Evolutionary conservation across 352 stramenopile species (phyloP), one percentile per base, ranked within the genome.

Genomic region (Phytophthora tentaculata): DNA sequence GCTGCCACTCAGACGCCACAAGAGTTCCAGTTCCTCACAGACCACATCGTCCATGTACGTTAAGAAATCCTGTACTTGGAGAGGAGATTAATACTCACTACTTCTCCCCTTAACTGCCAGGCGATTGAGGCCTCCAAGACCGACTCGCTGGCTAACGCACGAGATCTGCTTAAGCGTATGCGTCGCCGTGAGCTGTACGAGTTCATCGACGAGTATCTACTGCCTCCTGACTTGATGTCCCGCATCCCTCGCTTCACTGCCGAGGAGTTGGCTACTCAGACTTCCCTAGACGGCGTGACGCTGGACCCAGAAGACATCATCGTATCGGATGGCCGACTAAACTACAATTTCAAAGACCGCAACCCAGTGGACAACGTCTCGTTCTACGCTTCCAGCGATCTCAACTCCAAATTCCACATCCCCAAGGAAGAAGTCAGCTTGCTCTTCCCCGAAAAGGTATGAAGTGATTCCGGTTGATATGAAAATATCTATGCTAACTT

Each of bases 341-440:
- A 96, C 68, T 96, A 96, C 77, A 95, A 95, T 54, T 75, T 91
- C 14, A 77, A 85, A 19, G 84, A 94, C 63, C 81, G 76, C 32
- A 96, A 96, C 59, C 90, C 90, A 6, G 83, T 97, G 52, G 86
- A 95, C 56, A 82, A 89, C 41, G 83, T 95, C 17, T 76, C 79
- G 24, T 97, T 97, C 67, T 97, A 94, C 73, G 80, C 75, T 29
- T 92, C 86, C 35, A 86, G 78, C 56, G 78, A 93, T 29, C 55
- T 88, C 10, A 73, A 79, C 51, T 66, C 23, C 6, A 88, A 74
- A n/a, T 94, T 95, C 61, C 79, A 90, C 70, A 94, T 92, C 44
- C 81, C 83, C 0, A 92, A 92, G 53, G 71, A 91, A 14, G 55
- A 95, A 86, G 87, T 95, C 14, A 94, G 84, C 47, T 64, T 92